A percentile compares a stretch with the other conserved stretches of the same genome.
These are phyloP conservation scores for Pezicula radicicola DNA, from an alignment of 2,329 filamentous ascomycete species.

Conservation along the genomic window DNA sequence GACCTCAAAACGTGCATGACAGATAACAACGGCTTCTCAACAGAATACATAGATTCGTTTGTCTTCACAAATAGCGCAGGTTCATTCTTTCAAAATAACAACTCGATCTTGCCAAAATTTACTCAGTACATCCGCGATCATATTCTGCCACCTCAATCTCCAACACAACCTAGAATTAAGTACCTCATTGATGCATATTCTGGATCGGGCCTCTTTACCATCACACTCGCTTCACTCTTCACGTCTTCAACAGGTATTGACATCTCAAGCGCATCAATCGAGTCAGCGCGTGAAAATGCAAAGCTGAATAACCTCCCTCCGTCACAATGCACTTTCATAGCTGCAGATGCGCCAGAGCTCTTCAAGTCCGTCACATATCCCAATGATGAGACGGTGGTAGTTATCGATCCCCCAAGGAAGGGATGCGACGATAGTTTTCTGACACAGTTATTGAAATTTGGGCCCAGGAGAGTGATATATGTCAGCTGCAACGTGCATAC, in stretches of 20 bases:
- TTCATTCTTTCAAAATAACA: constrained; percentile 99
- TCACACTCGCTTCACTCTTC: constrained; percentile 85
- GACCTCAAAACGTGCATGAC: constrained; percentile 90
- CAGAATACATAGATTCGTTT: constrained; percentile 81
- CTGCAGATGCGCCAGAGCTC: constrained; percentile 79
- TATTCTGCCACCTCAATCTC: constrained; percentile 55
- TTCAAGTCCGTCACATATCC: constrained; percentile 76
- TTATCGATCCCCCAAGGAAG: constrained; percentile 95
- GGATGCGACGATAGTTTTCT: constrained; percentile 88
- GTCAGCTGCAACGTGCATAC: constrained; percentile 98
- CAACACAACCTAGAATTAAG: constrained; percentile 51
- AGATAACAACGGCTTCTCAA: constrained; percentile 75
- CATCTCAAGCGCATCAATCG: constrained; percentile 76
- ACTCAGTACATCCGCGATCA: constrained; percentile 82
- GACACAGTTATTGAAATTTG: constrained; percentile 73
- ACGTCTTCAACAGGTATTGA: constrained; percentile 86
- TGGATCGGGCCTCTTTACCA: constrained; percentile 94
- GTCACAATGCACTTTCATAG: constrained; percentile 76
- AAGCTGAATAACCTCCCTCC: constrained; percentile 66
- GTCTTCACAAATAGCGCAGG: constrained; percentile 89
- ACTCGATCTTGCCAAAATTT: constrained; percentile 87
- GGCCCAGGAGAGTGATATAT: constrained; percentile 79
- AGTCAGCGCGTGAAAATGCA: constrained; percentile 76
- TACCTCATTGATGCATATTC: constrained; percentile 98
- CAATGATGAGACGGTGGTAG: constrained; percentile 81